Base-by-base conservation (phyloP, 2,329 filamentous ascomycete species). In the Orbilia blumenaviensis region DNA sequence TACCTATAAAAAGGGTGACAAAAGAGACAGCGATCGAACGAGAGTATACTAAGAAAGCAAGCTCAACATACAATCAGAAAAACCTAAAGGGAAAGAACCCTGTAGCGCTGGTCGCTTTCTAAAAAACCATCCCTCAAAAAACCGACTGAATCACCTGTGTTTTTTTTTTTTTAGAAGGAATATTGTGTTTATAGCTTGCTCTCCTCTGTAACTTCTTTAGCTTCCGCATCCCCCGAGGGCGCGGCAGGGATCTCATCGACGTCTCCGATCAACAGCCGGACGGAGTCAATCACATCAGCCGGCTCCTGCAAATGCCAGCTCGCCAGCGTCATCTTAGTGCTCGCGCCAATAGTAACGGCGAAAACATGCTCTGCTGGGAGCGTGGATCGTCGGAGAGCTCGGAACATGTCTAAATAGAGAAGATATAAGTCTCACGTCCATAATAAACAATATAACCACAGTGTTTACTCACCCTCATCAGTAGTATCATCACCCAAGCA, bases 401-500 rank as follows among this genome's bases (percentile, higher is more conserved):
- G 91, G 88, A 98, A 98, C 89, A 91, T 91, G 81, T 91, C 89
- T 90, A 79, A 2, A 8, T 10, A 32, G 18, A 50, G 6, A 42
- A 29, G 18, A 78, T 78, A 78, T 62, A 78, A 77, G 75, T 32
- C 66, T n/a, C 14, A 34, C 21, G 12, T 48, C 12, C 4, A 56
- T 34, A 50, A 46, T 14, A n/a, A 32, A 8, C 2, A 32, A 12
- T 34, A 29, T n/a, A 2, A n/a, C 16, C 18, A 6, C 9, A 46
- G 29, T 12, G 16, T 56, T 23, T 16, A 27, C 89, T 90, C 90
- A 90, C 96, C 94, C 87, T 99, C 95, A 82, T 99, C 95, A 4
- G 95, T 99, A 80, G 95, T 96, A 81, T 99, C 95, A 83, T 99
- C 95, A 44, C 95, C 95, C 77, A 94, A 85, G 83, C 95, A 99